Evolutionary conservation across 2,329 filamentous ascomycete species (phyloP), one percentile per base, ranked within the genome.

Genomic region (Monosporascus sp.): DNA sequence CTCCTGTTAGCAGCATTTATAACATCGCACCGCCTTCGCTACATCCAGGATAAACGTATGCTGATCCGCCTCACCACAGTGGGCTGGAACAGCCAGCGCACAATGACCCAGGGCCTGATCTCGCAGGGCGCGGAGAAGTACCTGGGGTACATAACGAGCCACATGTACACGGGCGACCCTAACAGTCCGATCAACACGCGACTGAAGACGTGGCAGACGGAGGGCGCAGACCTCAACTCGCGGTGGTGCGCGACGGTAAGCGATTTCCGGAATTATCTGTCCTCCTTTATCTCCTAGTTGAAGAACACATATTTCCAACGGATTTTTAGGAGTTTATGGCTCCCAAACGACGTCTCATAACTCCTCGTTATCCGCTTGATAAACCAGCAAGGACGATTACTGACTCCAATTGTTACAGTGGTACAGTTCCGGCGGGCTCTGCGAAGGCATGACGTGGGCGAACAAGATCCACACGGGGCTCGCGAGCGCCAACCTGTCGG

Each of bases 151-250:
- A 70, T 77, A 22, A 77, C 75, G 5, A 64, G 64, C 18, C 73
- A 76, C 57, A 68, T 71, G 38, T 66, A 66, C 54, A 63, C 57
- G 5, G 57, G 58, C 2, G 60, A 63, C 7, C 60, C 63, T 1
- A 60, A 55, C 20, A 62, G 57, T n/a, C 57, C 62, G 8, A 60
- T 64, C 47, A 51, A 57, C 39, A 65, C 62, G 15, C 51, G 56
- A 5, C 65, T 71, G 24, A 66, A 67, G 38, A 72, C 71, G 22
- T 79, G 77, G 77, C 69, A 77, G 55, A 78, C 76, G 1, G 76
- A 79, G 56, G 74, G 70, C 27, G 70, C 54, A 67, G 76, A 71
- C 3, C 70, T 72, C 15, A 66, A 67, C 18, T 65, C 61, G 0
- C 68, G 63, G 43, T 69, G 63, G 44, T 67, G 70, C 7, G 68